These are phyloP conservation scores for Tremellales sp. DNA, from an alignment of 1,284 basidiomycete genomes.

Conservation along the genomic window DNA sequence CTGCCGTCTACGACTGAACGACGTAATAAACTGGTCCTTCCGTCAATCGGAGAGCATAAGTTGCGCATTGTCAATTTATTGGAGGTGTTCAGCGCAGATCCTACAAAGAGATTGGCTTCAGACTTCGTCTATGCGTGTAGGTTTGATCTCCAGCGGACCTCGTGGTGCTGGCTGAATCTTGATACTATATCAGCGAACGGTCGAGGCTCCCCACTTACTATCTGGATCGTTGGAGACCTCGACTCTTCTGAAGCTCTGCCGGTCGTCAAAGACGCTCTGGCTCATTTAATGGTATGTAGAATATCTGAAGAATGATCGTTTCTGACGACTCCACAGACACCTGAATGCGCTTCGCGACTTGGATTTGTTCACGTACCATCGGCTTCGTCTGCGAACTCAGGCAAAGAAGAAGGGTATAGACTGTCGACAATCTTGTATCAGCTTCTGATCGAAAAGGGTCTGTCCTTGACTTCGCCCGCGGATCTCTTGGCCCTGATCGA, in stretches of 20 bases:
- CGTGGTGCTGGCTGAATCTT: constrained; percentile 35
- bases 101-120: constrained; percentile 26
- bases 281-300: constrained; percentile 57
- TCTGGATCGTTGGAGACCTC: constrained; percentile 75
- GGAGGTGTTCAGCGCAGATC: constrained; percentile 28
- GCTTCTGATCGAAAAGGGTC: constrained; percentile 22
- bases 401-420: constrained; percentile 11
- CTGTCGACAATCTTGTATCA: constrained; percentile 44
- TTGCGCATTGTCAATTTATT: constrained; percentile 28
- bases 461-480: constrained; percentile 24
- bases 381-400: constrained; percentile 7
- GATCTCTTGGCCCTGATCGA: constrained; percentile 36
- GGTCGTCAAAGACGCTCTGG: constrained; percentile 61
- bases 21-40: constrained; percentile 57
- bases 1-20: constrained; percentile 65
- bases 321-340: constrained; percentile 14
- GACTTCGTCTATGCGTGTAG: constrained; percentile 64
- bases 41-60: constrained; percentile 25
- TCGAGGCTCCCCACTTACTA: constrained; percentile 48
- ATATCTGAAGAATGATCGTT: not conserved
- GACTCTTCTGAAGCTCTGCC: constrained; percentile 60
- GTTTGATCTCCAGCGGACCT: constrained; percentile 36
- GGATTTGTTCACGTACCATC: constrained; percentile 48
- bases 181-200: constrained; percentile 11
- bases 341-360: constrained; percentile 38